Conservation (phyloP, 805 yeast genomes). For the Spencermartinsiella europaea region DNA sequence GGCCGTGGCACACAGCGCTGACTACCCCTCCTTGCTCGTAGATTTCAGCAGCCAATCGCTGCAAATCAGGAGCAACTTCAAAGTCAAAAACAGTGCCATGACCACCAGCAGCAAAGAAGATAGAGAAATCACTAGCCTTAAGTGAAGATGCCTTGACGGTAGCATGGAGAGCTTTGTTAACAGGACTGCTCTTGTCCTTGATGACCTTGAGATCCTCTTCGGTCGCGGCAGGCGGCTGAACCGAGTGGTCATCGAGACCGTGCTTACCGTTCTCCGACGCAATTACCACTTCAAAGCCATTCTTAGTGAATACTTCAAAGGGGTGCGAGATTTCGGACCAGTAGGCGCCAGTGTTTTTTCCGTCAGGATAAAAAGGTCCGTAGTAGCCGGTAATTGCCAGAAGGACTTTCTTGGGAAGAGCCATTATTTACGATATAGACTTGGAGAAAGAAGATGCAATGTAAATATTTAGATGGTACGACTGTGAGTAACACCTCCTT, state of each 20-base stretch:
- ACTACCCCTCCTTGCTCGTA: constrained; percentile 50
- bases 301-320: constrained; percentile 40
- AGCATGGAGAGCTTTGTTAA: constrained; percentile 36
- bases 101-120: constrained; percentile 61
- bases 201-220: constrained; percentile 42
- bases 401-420: constrained; percentile 13
- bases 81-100: constrained; percentile 58
- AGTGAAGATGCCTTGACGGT: constrained; percentile 48
- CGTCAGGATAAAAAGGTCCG: constrained; percentile 48
- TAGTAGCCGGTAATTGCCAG: constrained; percentile 20
- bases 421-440: too few species aligned
- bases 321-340: constrained; percentile 58
- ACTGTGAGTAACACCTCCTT: too few species aligned
- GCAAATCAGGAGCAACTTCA: constrained; percentile 46
- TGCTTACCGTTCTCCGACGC: constrained; percentile 54
- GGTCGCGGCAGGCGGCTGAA: constrained; percentile 19
- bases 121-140: constrained; percentile 43
- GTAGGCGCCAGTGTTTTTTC: constrained; percentile 58
- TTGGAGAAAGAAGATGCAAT: too few species aligned
- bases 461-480: too few species aligned
- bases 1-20: constrained; percentile 66
- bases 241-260: constrained; percentile 50
- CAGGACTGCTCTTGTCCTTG: constrained; percentile 37
- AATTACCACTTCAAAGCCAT: constrained; percentile 50
- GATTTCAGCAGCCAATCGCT: constrained; percentile 41